These are phyloP conservation scores for Zymoseptoria crescenta DNA, from an alignment of 2,329 filamentous ascomycete genomes.

Conservation along the genomic window DNA sequence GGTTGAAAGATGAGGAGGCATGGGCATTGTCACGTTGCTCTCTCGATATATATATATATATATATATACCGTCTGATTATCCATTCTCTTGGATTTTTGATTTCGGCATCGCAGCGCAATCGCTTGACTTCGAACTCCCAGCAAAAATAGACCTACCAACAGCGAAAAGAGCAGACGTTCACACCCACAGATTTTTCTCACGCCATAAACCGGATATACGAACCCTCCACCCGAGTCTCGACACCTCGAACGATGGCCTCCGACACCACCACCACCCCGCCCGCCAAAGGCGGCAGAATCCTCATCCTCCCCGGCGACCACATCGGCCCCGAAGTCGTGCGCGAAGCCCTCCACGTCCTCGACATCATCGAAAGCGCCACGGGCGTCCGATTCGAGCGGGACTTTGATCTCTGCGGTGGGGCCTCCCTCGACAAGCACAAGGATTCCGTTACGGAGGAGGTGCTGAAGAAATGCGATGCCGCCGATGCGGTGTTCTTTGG, in stretches of 20 bases:
- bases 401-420: slow-evolving; percentile 29
- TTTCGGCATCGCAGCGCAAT: too few species aligned
- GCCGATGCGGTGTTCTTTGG: slow-evolving; percentile 44
- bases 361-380: slow-evolving; percentile 32
- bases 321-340: slow-evolving; percentile 46
- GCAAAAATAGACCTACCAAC: too few species aligned
- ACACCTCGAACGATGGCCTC: neutral
- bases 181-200: too few species aligned
- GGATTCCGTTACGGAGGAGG: slow-evolving; percentile 37
- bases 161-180: too few species aligned
- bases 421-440: slow-evolving; percentile 41
- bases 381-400: slow-evolving; percentile 25
- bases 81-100: too few species aligned
- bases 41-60: too few species aligned
- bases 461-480: slow-evolving; percentile 35
- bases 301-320: slow-evolving; percentile 43
- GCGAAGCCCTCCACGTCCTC: slow-evolving; percentile 42
- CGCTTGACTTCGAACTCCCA: too few species aligned
- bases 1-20: too few species aligned
- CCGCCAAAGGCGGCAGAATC: slow-evolving; percentile 23
- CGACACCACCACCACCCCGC: neutral
- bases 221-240: too few species aligned
- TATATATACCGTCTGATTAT: too few species aligned
- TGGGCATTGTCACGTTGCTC: too few species aligned
- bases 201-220: too few species aligned